Evolutionary conservation across 768 basidiomycete genomes (phyloP).

Genomic region (Termitomyces sp.): DNA sequence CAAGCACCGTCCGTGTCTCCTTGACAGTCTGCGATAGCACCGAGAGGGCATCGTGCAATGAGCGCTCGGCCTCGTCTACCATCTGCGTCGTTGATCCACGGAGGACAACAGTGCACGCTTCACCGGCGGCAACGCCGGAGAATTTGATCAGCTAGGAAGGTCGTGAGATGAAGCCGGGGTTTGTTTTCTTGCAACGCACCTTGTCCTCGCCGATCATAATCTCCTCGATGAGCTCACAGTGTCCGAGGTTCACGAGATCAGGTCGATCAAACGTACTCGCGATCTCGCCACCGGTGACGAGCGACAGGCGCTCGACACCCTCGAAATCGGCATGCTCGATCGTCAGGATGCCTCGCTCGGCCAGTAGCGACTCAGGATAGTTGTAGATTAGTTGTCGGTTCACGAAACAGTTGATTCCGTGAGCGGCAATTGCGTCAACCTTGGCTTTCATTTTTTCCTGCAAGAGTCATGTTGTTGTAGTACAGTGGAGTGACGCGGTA

Average conservation of each 20-base stretch:
- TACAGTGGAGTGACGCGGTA: background rate
- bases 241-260: conserved; percentile 87
- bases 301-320: conserved; percentile 91
- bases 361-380: conserved; percentile 93
- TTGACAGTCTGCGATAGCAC: conserved; percentile 97
- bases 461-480: background rate
- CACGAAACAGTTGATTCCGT: conserved; percentile 96
- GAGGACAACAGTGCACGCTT: conserved; percentile 96
- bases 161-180: background rate
- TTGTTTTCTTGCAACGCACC: conserved; percentile 39
- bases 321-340: conserved; percentile 99
- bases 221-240: conserved; percentile 94
- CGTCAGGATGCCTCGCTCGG: conserved; percentile 91
- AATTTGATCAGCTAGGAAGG: conserved; percentile 90
- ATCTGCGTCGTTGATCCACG: conserved; percentile 98
- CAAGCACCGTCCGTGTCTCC: conserved; percentile 91
- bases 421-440: conserved; percentile 88
- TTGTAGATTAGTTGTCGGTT: conserved; percentile 99
- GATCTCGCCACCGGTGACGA: conserved; percentile 98
- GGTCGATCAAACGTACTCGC: conserved; percentile 92
- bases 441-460: conserved; percentile 99
- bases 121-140: conserved; percentile 95
- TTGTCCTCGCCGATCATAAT: conserved; percentile 99
- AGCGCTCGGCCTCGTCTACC: conserved; percentile 98
- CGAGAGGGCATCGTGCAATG: conserved; percentile 94